Evolutionary conservation across 2,329 filamentous ascomycete genomes (phyloP), one percentile per base, ranked within the genome.

Genomic region (Xylariomycetidae sp.): DNA sequence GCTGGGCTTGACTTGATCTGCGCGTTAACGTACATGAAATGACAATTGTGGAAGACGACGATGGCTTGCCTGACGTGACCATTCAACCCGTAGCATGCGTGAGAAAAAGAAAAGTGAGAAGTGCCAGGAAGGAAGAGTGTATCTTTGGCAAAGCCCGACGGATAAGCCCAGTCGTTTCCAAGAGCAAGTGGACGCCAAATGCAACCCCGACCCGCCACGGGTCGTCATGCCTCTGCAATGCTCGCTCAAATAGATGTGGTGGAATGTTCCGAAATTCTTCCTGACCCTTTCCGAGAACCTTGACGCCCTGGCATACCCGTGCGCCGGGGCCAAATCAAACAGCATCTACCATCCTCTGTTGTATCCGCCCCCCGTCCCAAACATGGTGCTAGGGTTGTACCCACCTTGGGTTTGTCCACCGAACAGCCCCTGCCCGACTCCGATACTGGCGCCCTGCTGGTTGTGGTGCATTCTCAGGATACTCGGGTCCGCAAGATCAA

Each of bases 401-500:
- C 86, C 88, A 92, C 87, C 87, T 90, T 94, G 84, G 59, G 70
- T 74, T 74, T 82, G 83, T 67, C 85, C 85, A 67, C 82, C 82
- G 69, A 92, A 94, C 64, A 92, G 75, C 65, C 85, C 85, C 76
- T 92, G 86, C 65, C 85, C 83, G 69, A 82, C 82, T 75, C 83
- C 81, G 67, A 79, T 79, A 74, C 79, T 84, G 68, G 79, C 83
- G 32, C 52, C 52, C 69, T 84, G 81, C 55, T 79, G 74, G 70
- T 83, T 79, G 71, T 92, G 85, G 68, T 93, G 89, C 76, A 94
- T 84, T 76, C n/a, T 27, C 76, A 96, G 81, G 77, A 95, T 95
- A 77, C 87, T 95, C 76, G 90, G 90, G 87, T 96, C 89, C 76
- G 85, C 87, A 89, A 95, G 87, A 93, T 96, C 89, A 74, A 93